phyloP scores from a whole-genome alignment of 2,329 filamentous ascomycete species.

The Geosmithia morbida region DNA sequence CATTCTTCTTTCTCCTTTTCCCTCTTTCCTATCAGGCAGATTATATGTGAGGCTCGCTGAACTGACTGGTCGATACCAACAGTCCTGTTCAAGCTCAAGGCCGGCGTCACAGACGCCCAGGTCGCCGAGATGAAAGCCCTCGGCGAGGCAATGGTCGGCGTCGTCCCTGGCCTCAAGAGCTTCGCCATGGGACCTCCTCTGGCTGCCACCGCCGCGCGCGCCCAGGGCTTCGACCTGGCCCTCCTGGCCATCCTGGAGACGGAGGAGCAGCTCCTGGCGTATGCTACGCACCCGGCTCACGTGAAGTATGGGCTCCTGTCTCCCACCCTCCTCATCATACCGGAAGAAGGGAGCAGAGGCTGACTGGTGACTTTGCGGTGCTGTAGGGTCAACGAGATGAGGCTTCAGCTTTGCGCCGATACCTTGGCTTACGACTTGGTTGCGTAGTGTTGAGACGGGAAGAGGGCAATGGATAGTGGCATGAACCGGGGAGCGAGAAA shows the following conservation, averaged over 20 bases:
- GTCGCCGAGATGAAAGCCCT: slow-evolving; percentile 59
- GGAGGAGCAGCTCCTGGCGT: slow-evolving; percentile 5
- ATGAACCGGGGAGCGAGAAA: too few species aligned
- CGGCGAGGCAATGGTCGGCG: slow-evolving; percentile 47
- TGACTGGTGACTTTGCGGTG: neutral
- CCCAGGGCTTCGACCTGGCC: slow-evolving; percentile 7
- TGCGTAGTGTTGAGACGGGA: neutral
- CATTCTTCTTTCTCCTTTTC: too few species aligned
- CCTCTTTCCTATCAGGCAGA: too few species aligned
- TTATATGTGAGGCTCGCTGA: too few species aligned
- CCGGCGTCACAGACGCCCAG: slow-evolving; percentile 28
- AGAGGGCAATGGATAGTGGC: too few species aligned
- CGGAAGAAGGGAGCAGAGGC: neutral
- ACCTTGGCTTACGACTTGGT: slow-evolving; percentile 6
- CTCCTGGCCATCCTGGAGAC: slow-evolving; percentile 7
- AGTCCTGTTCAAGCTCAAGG: slow-evolving; percentile 6
- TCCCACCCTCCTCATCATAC: neutral
- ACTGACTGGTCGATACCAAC: too few species aligned
- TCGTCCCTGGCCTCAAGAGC: slow-evolving; percentile 46
- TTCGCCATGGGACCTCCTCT: slow-evolving; percentile 40
- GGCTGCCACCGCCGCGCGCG: slow-evolving; percentile 4
- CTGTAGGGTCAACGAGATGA: slow-evolving; percentile 3
- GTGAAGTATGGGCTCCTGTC: neutral
- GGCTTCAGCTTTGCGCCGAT: slow-evolving; percentile 4
- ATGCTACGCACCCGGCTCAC: slow-evolving; percentile 7